Evolutionary conservation across 257 asterid genomes (phyloP), one percentile per base, ranked within the genome.

Genomic region (Vinca minor): DNA sequence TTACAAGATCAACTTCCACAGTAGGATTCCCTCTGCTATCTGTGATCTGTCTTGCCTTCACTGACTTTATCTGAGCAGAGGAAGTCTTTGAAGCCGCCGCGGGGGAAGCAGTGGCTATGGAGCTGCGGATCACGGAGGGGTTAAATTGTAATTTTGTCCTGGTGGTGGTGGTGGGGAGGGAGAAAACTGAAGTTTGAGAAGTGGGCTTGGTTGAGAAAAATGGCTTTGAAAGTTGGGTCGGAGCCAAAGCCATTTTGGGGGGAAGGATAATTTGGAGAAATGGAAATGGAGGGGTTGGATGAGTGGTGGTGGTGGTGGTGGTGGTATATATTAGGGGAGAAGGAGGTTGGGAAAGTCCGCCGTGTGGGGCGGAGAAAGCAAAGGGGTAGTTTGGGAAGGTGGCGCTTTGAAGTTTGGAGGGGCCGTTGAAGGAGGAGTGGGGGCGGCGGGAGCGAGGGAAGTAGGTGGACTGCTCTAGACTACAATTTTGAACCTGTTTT

Each of bases 1-100:
- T 87, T 35, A 85, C 68, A 71, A 92, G 84, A 81, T 92, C 98
- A 72, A 92, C 98, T 89, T 92, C 98, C 6, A 92, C 95, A 48
- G 97, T 92, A 39, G 98, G 98, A 76, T 92, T 92, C 1, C 98
- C 98, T 56, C 98, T 82, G 86, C 98, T 92, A 73, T 92, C 98
- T 34, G 89, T 78, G 82, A 92, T 92, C 96, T 92, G 98, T 65
- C 98, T 81, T 5, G 96, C 97, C 72, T 81, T 89, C 35, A 92
- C 85, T 15, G 76, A 74, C 76, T 89, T 89, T 31, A 92, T 78
- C 75, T 75, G 82, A 20, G 89, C 79, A 34, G 71, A 83, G 53
- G n/a, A n/a, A n/a, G 84, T 71, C 32, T 63, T 55, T 6, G 74
- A 62, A 23, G 34, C 46, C 15, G 69, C 68, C 1, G 42, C 44